Conservation (phyloP, 1,139 yeast genomes). For the Candida sojae region DNA sequence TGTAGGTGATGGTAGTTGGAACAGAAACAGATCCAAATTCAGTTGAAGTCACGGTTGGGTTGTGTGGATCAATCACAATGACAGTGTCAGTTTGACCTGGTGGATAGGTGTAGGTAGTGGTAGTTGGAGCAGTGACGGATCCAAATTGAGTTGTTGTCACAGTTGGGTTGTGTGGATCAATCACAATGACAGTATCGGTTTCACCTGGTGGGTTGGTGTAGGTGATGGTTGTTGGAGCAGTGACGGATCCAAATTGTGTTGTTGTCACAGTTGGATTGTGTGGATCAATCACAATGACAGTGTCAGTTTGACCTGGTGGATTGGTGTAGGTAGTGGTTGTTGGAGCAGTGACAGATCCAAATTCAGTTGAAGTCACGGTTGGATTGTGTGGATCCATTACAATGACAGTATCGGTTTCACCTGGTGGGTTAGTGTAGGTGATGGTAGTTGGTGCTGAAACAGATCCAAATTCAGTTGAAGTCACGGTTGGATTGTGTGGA, state of each 20-base stretch:
- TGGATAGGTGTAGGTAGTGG: constrained; percentile 12
- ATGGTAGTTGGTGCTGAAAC: too few relatives aligned
- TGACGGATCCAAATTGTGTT: background rate
- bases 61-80: background rate
- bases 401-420: constrained; percentile 12
- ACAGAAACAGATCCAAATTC: background rate
- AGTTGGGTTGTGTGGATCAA: constrained; percentile 11
- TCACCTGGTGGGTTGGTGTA: constrained; percentile 9
- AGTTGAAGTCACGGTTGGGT: background rate
- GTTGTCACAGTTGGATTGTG: constrained; percentile 4
- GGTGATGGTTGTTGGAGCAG: constrained; percentile 5
- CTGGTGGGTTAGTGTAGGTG: too few relatives aligned
- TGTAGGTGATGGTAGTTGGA: too few relatives aligned
- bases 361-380: constrained; percentile 12
- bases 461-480: too few relatives aligned
- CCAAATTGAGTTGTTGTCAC: background rate
- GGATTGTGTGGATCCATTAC: constrained; percentile 16
- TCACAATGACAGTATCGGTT: constrained; percentile 16
- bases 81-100: constrained; percentile 12
- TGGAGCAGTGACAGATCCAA: constrained; percentile 10
- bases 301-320: constrained; percentile 15
- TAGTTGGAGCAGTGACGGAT: constrained; percentile 9
- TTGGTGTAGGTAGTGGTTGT: constrained; percentile 10
- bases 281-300: constrained; percentile 22
- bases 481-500: too few relatives aligned